Conservation (phyloP, 1,139 yeast genomes). For the Blastobotrys persicus region DNA sequence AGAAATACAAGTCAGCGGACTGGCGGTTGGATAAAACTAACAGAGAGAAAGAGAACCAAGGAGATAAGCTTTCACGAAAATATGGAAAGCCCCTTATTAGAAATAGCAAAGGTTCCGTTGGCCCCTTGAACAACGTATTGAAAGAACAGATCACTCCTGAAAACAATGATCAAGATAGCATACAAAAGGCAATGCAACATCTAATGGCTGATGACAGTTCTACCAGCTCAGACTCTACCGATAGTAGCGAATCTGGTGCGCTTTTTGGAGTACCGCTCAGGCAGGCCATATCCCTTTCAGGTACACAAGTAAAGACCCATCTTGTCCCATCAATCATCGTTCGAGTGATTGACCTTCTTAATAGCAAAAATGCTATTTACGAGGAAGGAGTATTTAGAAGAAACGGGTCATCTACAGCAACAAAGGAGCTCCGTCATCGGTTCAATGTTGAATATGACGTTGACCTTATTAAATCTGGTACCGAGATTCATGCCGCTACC, state of each 20-base stretch:
- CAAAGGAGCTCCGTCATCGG: slow-evolving; percentile 65
- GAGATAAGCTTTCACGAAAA: neutral
- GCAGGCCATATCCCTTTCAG: slow-evolving; percentile 52
- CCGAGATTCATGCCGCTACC: slow-evolving; percentile 75
- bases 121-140: neutral
- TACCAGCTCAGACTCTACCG: slow-evolving; percentile 1
- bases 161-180: slow-evolving; percentile 34
- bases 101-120: neutral
- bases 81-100: neutral
- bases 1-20: too few species aligned
- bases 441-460: slow-evolving; percentile 63
- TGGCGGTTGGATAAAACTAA: too few species aligned
- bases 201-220: slow-evolving; percentile 26
- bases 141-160: neutral
- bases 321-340: slow-evolving; percentile 73
- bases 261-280: slow-evolving; percentile 68
- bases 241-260: slow-evolving; percentile 4
- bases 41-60: neutral
- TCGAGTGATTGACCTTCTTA: slow-evolving; percentile 70
- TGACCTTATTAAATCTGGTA: slow-evolving; percentile 51
- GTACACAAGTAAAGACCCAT: slow-evolving; percentile 36
- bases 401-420: slow-evolving; percentile 83
- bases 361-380: slow-evolving; percentile 64
- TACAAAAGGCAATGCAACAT: slow-evolving; percentile 49
- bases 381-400: slow-evolving; percentile 91